Base-by-base conservation (phyloP, 2,329 filamentous ascomycete species). In the Cytospora piceae region DNA sequence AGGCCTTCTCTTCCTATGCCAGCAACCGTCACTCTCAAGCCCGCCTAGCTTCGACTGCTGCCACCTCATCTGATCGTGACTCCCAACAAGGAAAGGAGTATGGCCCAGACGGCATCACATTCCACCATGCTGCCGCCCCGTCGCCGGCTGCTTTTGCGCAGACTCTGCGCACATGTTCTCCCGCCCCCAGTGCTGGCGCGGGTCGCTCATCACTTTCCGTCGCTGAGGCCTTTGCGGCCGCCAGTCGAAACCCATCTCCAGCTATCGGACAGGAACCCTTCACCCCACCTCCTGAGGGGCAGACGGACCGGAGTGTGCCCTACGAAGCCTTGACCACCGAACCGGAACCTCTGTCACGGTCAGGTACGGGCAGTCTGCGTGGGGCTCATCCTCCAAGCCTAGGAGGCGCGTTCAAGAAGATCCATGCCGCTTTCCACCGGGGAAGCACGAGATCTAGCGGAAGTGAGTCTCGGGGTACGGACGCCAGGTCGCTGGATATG, bases 361-460 rank as follows among this genome's bases (percentile, higher is more conserved):
- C 66, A 5, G 46, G 39, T 20, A 68, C 66, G 31, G 66, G 17
- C 2, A 66, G 63, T 37, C 29, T 52, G n/a, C 58, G 62, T 29
- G 64, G 53, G 14, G 22, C 57, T 14, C 58, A 65, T 49, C 53
- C 65, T 53, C 55, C 24, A 4, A 61, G 61, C 12, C 56, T 65
- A 27, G 64, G 64, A 29, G 53, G 61, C 17, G 37, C 65, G 7
- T 66, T 68, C n/a, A 64, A 59, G 37, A 64, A 65, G n/a, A 27
- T 67, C 9, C 64, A 64, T 4, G 56, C 67, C 20, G 17, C 68
- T 12, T 70, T 73, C 49, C 65, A 64, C 51, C 69, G 68, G 34
- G 67, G 64, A 49, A 70, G 68, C 68, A 67, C 60, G 17, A 68
- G 66, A 22, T 71, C 70, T 14, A 63, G 60, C 9, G 66, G 67